These are phyloP conservation scores for Wickerhamiella lipophila DNA, from an alignment of 805 yeast species.

Conservation along the genomic window DNA sequence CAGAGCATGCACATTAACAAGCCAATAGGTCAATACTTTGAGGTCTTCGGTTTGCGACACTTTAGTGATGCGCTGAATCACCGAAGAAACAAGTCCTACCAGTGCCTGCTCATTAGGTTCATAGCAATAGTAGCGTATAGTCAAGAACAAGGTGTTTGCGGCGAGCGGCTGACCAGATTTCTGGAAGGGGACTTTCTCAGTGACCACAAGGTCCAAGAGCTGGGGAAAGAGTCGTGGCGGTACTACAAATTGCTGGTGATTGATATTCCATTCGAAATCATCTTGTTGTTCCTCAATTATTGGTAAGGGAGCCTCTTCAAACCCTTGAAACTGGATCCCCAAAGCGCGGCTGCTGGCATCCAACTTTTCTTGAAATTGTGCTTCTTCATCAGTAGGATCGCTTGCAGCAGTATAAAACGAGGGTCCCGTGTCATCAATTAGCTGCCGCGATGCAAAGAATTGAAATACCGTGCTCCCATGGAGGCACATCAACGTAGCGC, in stretches of 20 bases:
- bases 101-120: slow-evolving; percentile 27
- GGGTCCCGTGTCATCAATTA: slow-evolving; percentile 13
- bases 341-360: slow-evolving; percentile 20
- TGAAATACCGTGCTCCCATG: slow-evolving; percentile 47
- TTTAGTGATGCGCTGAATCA: slow-evolving; percentile 26
- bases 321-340: slow-evolving; percentile 12
- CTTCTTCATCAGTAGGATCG: slow-evolving; percentile 20
- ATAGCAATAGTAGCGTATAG: slow-evolving; percentile 31
- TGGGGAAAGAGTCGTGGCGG: slow-evolving; percentile 28
- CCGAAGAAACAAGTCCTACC: slow-evolving; percentile 25
- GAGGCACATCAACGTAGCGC: slow-evolving; percentile 45
- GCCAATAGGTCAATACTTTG: slow-evolving; percentile 63
- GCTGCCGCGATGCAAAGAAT: slow-evolving; percentile 35
- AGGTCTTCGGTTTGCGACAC: slow-evolving; percentile 29
- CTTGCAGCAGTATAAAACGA: slow-evolving; percentile 18
- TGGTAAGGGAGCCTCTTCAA: background rate
- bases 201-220: slow-evolving; percentile 29
- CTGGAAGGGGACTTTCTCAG: slow-evolving; percentile 29
- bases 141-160: slow-evolving; percentile 33
- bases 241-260: slow-evolving; percentile 32
- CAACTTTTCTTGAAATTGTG: slow-evolving; percentile 16
- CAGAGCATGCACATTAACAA: slow-evolving; percentile 62
- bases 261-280: slow-evolving; percentile 33
- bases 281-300: background rate
- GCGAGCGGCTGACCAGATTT: slow-evolving; percentile 31